Base-by-base conservation (phyloP, 805 yeast species). In the Saccharomycopsis olivae region DNA sequence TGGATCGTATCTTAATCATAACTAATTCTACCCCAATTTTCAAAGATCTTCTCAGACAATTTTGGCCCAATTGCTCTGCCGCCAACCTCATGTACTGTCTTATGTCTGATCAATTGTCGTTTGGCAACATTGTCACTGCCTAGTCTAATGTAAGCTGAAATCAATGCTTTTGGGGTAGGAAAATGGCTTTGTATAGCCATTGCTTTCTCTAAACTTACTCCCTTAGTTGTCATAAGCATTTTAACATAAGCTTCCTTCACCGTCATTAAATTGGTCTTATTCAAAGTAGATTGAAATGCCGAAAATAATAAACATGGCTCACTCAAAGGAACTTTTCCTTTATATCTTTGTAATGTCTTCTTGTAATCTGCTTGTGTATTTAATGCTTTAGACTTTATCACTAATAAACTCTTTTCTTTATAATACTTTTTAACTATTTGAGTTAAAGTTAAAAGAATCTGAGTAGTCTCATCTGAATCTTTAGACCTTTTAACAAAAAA, bases 121-220 rank as follows among this genome's bases (percentile, higher is more conserved):
- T 43, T 43, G 17, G 21, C 21, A 9, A 19, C 21, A 21, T 29
- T 38, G 19, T 43, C 43, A 20, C 38, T 35, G 14, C 32, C 33
- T 15, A 40, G 24, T 5, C 14, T n/a, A 23, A 17, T 18, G 49
- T 63, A 82, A 9, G 68, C 73, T 16, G 65, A 62, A 10, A 78
- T 54, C n/a, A 89, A 63, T 15, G 53, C 55, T 27, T 61, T 60
- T 0, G 96, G 92, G 0, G 96, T 88, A 2, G 75, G 74, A 53
- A 66, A 92, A 31, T 66, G 55, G 15, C 64, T 62, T 57, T 88
- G 96, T 8, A 92, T 75, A 5, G 74, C 73, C 8, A 75, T 53
- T 0, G 98, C 98, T 54, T 83, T 86, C 47, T 89, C 96, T 23
- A 84, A 59, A 0, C 95, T 75, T 1, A 92, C 66, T 1, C 97